Percentiles rank a stretch among this genome's conserved stretches.
Conservation (phyloP, 352 stramenopile genomes). For the Pythium sp. region DNA sequence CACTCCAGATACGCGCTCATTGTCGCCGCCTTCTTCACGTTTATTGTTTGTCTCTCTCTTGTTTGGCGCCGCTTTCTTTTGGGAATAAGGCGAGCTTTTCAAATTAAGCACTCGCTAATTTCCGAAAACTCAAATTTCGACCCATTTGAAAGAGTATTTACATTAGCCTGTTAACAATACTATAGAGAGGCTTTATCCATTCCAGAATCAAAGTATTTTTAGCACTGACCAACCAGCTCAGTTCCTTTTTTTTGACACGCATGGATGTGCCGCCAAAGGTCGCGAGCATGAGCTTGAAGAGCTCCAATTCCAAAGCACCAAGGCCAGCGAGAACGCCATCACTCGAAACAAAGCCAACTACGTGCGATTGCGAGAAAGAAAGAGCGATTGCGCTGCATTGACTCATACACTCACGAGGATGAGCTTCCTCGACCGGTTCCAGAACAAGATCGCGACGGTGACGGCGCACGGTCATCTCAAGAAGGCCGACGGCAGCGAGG, state of each 20-base stretch:
- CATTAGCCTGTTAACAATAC: background rate
- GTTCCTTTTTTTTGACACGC: too few species aligned
- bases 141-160: background rate
- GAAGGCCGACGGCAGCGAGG: conserved; percentile 75
- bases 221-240: too few species aligned
- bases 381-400: background rate
- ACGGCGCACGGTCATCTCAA: conserved; percentile 75
- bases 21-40: background rate
- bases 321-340: background rate
- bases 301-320: background rate
- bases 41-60: background rate
- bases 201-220: background rate
- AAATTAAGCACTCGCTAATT: background rate
- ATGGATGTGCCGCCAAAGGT: too few species aligned
- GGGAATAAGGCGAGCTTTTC: background rate
- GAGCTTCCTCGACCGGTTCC: conserved; percentile 84
- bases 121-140: background rate
- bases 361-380: background rate
- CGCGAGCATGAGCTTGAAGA: too few species aligned
- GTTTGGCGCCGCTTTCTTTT: conserved; percentile 5
- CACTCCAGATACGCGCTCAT: conserved; percentile 39
- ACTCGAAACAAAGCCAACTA: too few species aligned
- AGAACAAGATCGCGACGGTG: conserved; percentile 81
- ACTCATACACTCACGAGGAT: conserved; percentile 27
- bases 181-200: background rate